Base-by-base conservation (phyloP, 352 stramenopile species). In the Globisporangium radiosum region DNA sequence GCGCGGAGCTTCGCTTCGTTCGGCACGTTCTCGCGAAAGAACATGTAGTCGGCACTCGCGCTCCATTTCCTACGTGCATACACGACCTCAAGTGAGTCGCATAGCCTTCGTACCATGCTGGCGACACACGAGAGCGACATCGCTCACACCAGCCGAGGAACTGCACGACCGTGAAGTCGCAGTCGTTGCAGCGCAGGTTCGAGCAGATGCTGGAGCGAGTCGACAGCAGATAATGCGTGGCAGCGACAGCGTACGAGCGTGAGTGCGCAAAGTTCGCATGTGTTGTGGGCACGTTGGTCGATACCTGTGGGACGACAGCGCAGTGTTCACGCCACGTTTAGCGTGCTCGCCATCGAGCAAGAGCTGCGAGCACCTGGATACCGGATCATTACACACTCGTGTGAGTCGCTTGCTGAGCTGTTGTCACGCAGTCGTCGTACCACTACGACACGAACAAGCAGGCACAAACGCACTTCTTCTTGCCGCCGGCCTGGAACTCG, bases 141-240 rank as follows among this genome's bases (percentile, higher is more conserved):
- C 3, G 5, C 19, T 73, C 76, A 57, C 71, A 89, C 81, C 80
- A 86, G 59, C 78, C 74, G 7, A 72, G 57, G 47, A 93, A 90
- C 57, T 90, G 81, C 38, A 92, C 78, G 40, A 90, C 79, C 1
- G 70, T 83, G 56, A 93, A 93, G 67, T 92, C 81, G 52, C 81
- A 92, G 5, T 92, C 78, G 59, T 90, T 92, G 74, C 84, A 92
- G 59, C 81, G 75, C 47, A 93, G 63, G 57, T 90, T 90, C 36
- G 69, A 73, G 53, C 84, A 93, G 36, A 78, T 66, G 9, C 72
- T 90, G 57, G 37, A 15, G 9, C 33, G 47, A 40, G 40, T 57
- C 25, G 52, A 19, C 39, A 52, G 43, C 43, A 47, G 42, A 10
- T 15, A 17, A 10, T 15, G 43, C 25, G 25, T 33, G 25, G 25